Percentiles rank a stretch among this genome's conserved stretches.
Evolutionary conservation across 1,284 basidiomycete genomes (phyloP).

Genomic region (Agaricales sp.): DNA sequence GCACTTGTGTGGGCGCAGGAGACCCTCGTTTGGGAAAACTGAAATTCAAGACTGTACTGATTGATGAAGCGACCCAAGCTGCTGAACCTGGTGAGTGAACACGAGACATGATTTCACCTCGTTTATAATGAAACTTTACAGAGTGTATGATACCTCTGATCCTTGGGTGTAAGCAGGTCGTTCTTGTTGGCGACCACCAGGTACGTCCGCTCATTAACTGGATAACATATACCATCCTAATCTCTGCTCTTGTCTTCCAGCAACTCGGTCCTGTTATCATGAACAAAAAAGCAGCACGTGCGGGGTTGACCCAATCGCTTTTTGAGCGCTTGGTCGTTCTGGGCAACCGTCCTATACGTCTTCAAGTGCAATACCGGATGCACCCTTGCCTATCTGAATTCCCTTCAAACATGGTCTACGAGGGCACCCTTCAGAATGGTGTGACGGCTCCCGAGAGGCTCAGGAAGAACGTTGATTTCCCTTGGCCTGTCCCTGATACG

Average conservation of each 20-base stretch:
- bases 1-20: constrained; percentile 96
- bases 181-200: constrained; percentile 96
- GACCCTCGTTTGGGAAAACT: constrained; percentile 93
- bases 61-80: constrained; percentile 98
- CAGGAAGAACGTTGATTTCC: constrained; percentile 97
- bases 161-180: constrained; percentile 96
- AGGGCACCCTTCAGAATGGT: constrained; percentile 97
- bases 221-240: too few relatives aligned
- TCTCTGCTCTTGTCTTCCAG: too few relatives aligned
- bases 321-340: constrained; percentile 96
- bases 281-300: constrained; percentile 99
- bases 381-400: constrained; percentile 99
- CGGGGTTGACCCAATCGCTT: constrained; percentile 93
- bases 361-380: constrained; percentile 99
- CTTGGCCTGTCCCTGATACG: constrained; percentile 95
- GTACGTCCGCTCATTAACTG: constrained; percentile 26
- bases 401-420: constrained; percentile 99
- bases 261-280: constrained; percentile 99
- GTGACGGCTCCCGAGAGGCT: constrained; percentile 97
- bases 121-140: constrained; percentile 20
- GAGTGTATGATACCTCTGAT: constrained; percentile 99
- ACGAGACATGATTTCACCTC: constrained; percentile 8
- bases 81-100: constrained; percentile 80
- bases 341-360: constrained; percentile 91
- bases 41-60: constrained; percentile 97